Base-by-base conservation (phyloP, 1,139 yeast genomes). In the Insectozyma bohioensis region DNA sequence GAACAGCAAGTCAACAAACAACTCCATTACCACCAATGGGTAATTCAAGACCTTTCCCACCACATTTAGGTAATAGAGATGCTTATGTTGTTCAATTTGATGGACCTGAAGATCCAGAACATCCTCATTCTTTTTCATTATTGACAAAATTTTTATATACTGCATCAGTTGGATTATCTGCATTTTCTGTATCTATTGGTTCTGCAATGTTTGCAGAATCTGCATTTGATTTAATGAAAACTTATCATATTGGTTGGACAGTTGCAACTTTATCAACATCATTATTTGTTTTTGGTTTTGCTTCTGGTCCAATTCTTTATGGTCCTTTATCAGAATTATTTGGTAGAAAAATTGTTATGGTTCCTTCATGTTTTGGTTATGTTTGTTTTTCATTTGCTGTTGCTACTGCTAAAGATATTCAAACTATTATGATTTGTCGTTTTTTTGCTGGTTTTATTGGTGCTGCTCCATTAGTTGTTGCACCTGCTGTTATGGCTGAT, bases 41-140 rank as follows among this genome's bases (percentile, higher is more conserved):
- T 7, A 61, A 56, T 13, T 67, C 57, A 11, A 52, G 64, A 34
- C 57, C 52, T 7, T 63, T 55, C 34, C 73, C 73, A 1, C 63
- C 68, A 4, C 37, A 52, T 6, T 49, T 63, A 21, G 67, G 66
- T 1, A 58, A 57, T 17, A 52, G 64, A 33, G 58, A 54, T 6
- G 57, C 61, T 2, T 67, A 62, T 41, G 48, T 53, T 5, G 72
- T 66, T n/a, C 50, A 56, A 24, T 76, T 57, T 44, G 74, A 68
- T 40, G 79, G 80, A 1, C 68, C 71, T 1, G 59, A 67, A 16
- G 82, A 76, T 47, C 77, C 78, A 2, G 30, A 41, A 0, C 67
- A 62, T 43, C 81, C 82, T 0, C 63, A 59, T 37, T 76, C 75
- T 47, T 75, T 72, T 67, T 46, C 72, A 2, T 22, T 58, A 17